A percentile compares a stretch with the other conserved stretches of the same genome.
phyloP scores from a whole-genome alignment of 306 rosid species.

The Castanopsis chinensis region DNA sequence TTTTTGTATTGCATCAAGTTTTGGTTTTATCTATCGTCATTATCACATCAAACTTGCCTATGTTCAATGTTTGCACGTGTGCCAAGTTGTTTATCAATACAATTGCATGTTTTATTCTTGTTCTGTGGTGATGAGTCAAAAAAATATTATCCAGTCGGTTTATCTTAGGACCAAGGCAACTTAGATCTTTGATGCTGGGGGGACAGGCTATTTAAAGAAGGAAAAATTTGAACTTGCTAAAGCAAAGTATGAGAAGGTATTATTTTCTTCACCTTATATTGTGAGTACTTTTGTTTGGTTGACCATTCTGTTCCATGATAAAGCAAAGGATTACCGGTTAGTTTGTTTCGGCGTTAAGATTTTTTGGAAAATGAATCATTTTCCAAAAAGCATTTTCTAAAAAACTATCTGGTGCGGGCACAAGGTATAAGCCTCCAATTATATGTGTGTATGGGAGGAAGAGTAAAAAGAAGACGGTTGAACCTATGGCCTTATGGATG shows the following conservation, averaged over 20 bases:
- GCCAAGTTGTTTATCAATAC: background rate
- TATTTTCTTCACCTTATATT: background rate
- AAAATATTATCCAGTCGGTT: background rate
- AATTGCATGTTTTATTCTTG: slow-evolving; percentile 6
- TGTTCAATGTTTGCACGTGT: background rate
- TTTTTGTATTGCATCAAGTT: too few relatives aligned
- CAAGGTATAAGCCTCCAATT: too few relatives aligned
- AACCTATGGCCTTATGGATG: too few relatives aligned
- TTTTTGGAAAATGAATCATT: too few relatives aligned
- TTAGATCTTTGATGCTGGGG: slow-evolving; percentile 53
- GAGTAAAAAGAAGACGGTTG: too few relatives aligned
- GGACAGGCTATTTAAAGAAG: slow-evolving; percentile 93
- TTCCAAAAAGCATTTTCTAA: too few relatives aligned
- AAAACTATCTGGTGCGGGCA: too few relatives aligned
- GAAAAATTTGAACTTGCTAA: slow-evolving; percentile 91
- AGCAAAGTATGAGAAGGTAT: slow-evolving; percentile 97
- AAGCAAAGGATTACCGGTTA: too few relatives aligned
- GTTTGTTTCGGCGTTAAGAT: too few relatives aligned
- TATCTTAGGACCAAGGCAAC: slow-evolving; percentile 4
- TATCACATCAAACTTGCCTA: background rate
- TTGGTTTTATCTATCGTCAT: too few relatives aligned
- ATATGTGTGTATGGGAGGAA: too few relatives aligned
- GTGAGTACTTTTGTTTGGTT: background rate
- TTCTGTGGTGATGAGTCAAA: background rate
- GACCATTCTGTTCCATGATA: background rate